A percentile compares a stretch with the other conserved stretches of the same genome.
Evolutionary conservation across 257 asterid species (phyloP).

Genomic region (Salvia rosmarinus): DNA sequence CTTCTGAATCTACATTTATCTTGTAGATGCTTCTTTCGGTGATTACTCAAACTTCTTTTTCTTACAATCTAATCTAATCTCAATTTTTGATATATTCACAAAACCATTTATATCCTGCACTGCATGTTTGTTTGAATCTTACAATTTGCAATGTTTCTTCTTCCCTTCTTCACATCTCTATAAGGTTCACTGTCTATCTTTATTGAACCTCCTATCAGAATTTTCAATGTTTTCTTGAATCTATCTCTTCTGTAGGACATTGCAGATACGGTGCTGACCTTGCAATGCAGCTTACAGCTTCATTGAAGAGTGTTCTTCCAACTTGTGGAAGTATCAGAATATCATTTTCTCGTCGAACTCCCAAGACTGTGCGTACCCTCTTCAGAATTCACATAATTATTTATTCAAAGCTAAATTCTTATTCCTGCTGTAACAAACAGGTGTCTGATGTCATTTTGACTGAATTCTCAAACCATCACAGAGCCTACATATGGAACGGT

Average conservation of each 20-base stretch:
- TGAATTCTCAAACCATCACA: conserved; percentile 63
- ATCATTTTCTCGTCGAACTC: conserved; percentile 93
- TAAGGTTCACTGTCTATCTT: background rate
- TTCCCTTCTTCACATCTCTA: background rate
- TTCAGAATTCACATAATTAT: conserved; percentile 26
- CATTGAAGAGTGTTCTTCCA: conserved; percentile 61
- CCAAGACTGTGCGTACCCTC: conserved; percentile 56
- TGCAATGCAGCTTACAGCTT: conserved; percentile 63
- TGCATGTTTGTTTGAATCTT: background rate
- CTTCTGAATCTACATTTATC: conserved; percentile 2
- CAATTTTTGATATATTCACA: background rate
- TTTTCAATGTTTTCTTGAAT: background rate
- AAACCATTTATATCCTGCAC: conserved; percentile 1
- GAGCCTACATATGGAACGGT: conserved; percentile 77
- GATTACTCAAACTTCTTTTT: conserved; percentile 7
- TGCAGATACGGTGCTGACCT: conserved; percentile 83
- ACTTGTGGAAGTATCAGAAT: conserved; percentile 83
- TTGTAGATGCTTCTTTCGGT: conserved; percentile 14
- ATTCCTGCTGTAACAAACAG: conserved; percentile 49
- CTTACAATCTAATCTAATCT: background rate
- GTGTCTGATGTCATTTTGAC: conserved; percentile 55
- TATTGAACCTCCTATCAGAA: background rate
- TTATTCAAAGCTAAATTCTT: conserved; percentile 34
- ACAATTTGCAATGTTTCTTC: conserved; percentile 8
- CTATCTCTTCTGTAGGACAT: conserved; percentile 51